Evolutionary conservation across 139 green algal species (phyloP).

Genomic region (Tetraselmis chui): DNA sequence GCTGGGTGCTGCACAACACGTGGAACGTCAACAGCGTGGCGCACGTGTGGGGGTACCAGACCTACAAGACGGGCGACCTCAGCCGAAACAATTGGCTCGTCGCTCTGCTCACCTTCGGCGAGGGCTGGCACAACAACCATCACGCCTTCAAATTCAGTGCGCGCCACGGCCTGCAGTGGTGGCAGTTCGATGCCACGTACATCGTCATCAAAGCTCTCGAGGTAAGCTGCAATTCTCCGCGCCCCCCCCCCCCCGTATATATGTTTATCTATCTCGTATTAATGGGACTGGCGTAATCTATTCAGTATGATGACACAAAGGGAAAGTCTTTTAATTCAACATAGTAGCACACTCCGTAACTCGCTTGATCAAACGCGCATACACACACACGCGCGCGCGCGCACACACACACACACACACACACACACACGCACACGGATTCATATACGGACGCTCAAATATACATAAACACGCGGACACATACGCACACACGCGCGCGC

Average conservation of each 20-base stretch:
- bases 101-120: conserved; percentile 43
- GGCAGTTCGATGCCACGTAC: conserved; percentile 79
- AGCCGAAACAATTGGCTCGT: conserved; percentile 52
- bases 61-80: conserved; percentile 48
- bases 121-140: conserved; percentile 63
- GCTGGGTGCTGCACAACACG: conserved; percentile 52
- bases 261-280: background rate
- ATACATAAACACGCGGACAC: too few relatives aligned
- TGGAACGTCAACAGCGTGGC: conserved; percentile 45
- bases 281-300: background rate
- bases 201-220: conserved; percentile 36
- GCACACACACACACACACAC: conserved; percentile 12
- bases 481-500: too few relatives aligned
- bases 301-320: too few relatives aligned
- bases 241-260: too few relatives aligned
- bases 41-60: conserved; percentile 49
- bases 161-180: conserved; percentile 77
- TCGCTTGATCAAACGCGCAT: conserved; percentile 2
- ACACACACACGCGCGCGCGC: too few relatives aligned
- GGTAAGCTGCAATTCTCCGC: background rate
- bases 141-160: conserved; percentile 75
- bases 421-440: conserved; percentile 21
- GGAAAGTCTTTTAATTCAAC: too few relatives aligned
- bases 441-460: too few relatives aligned
- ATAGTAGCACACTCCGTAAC: too few relatives aligned